Evolutionary conservation across 371 early-diverging fungal genomes (phyloP).

Genomic region (Mortierella sp.): DNA sequence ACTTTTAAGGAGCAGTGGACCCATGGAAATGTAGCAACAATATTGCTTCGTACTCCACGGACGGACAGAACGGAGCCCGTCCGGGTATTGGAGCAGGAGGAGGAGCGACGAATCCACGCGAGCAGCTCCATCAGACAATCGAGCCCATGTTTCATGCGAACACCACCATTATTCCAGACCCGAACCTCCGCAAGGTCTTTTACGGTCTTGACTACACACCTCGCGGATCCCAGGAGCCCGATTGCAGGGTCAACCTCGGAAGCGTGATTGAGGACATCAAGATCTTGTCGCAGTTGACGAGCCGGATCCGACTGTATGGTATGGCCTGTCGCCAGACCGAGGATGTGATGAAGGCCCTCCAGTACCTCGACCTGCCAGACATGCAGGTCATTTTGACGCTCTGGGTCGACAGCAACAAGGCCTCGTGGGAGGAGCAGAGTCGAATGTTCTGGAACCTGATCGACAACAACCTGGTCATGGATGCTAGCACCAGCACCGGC

Average conservation of each 20-base stretch:
- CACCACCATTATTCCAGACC: constrained; percentile 44
- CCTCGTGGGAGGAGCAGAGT: constrained; percentile 55
- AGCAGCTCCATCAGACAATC: constrained; percentile 16
- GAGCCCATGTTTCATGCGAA: constrained; percentile 38
- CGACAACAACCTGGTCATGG: constrained; percentile 32
- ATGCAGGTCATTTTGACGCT: constrained; percentile 58
- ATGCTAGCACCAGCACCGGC: not conserved
- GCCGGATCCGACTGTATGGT: constrained; percentile 52
- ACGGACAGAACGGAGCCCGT: not conserved
- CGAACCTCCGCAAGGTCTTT: constrained; percentile 44
- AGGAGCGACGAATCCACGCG: too few relatives aligned
- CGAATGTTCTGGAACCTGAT: constrained; percentile 48
- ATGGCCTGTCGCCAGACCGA: constrained; percentile 60
- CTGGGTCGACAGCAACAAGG: constrained; percentile 58
- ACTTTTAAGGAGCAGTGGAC: constrained; percentile 33
- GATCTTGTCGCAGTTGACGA: constrained; percentile 57
- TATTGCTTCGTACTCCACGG: not conserved
- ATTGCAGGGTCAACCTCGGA: constrained; percentile 48
- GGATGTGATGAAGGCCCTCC: constrained; percentile 51
- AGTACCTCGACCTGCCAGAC: constrained; percentile 49
- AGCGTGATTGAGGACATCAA: constrained; percentile 60
- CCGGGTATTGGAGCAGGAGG: not conserved
- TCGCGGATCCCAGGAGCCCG: constrained; percentile 52
- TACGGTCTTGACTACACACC: constrained; percentile 62
- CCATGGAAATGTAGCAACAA: not conserved